Evolutionary conservation across 2,329 filamentous ascomycete species (phyloP), one percentile per base, ranked within the genome.

Genomic region (Colletotrichum ledebouriae): DNA sequence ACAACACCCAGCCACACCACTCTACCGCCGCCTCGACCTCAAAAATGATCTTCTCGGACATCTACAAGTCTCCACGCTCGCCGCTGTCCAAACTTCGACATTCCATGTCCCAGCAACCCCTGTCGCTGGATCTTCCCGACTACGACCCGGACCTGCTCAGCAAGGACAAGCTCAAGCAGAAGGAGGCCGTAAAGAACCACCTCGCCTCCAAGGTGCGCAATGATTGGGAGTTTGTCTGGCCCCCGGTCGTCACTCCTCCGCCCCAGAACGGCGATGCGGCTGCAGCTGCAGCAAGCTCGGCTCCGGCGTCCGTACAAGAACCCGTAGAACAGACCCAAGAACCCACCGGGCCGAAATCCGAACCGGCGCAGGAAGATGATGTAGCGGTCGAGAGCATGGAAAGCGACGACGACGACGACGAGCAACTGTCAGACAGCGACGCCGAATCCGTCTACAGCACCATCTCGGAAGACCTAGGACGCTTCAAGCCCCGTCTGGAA

Each of bases 191-290:
- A 41, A 86, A 82, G 73, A 84, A 81, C 58, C 86, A 85, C 71
- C 78, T 91, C 1, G 77, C 80, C 3, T 81, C 83, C 22, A 87
- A 84, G 71, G 79, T 91, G 46, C 85, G 83, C 69, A 83, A 82
- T 69, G 88, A 90, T 73, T 91, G 89, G 89, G 78, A 80, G 0
- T 91, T 89, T 73, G 72, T 79, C 39, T 90, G 88, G 88, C 85
- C 86, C 1, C 80, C 78, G 22, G 63, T 64, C n/a, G 44, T 42
- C 17, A 22, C 52, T 33, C 46, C 58, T 15, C 47, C 37, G 9
- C 52, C 47, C 22, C 52, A 70, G 12, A 64, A 59, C 22, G 47
- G 22, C 25, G 47, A 62, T 11, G 42, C 29, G 25, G 22, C 25
- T 20, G 25, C 62, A 47, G 13, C 63, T 9, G 12, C 33, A 53